Conservation (phyloP, 306 rosid species). For the Benincasa hispida region DNA sequence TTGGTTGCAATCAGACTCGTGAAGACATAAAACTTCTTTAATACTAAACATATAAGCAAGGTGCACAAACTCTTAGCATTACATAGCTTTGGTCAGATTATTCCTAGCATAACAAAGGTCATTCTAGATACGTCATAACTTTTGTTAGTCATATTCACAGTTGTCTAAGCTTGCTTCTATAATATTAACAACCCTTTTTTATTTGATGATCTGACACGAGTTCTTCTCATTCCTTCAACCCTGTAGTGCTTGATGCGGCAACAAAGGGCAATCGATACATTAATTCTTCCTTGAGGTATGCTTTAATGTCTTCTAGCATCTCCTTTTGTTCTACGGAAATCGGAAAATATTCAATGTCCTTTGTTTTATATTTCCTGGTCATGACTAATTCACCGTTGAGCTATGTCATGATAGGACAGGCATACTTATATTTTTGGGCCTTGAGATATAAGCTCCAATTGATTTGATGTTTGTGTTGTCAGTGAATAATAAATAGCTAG, state of each 20-base stretch:
- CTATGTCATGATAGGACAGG: neutral
- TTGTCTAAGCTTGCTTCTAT: neutral
- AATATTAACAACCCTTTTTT: neutral
- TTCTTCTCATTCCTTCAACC: neutral
- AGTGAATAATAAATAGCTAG: neutral
- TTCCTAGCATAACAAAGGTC: neutral
- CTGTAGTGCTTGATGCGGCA: constrained; percentile 73
- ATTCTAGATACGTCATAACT: neutral
- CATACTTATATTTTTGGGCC: neutral
- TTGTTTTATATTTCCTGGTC: neutral
- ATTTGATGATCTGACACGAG: neutral
- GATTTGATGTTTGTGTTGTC: neutral
- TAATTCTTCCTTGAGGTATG: constrained; percentile 83
- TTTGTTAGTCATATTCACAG: neutral
- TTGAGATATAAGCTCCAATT: neutral
- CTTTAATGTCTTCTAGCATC: neutral
- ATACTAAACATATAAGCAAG: neutral
- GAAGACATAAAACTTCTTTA: neutral
- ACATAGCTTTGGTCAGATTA: neutral
- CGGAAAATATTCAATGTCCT: neutral
- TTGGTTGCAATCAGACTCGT: neutral
- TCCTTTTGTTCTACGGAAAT: neutral
- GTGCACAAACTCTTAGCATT: neutral
- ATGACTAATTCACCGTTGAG: neutral
- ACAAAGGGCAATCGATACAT: constrained; percentile 73